phyloP scores from a whole-genome alignment of 2,329 filamentous ascomycete species.

The Colletotrichum melonis region DNA sequence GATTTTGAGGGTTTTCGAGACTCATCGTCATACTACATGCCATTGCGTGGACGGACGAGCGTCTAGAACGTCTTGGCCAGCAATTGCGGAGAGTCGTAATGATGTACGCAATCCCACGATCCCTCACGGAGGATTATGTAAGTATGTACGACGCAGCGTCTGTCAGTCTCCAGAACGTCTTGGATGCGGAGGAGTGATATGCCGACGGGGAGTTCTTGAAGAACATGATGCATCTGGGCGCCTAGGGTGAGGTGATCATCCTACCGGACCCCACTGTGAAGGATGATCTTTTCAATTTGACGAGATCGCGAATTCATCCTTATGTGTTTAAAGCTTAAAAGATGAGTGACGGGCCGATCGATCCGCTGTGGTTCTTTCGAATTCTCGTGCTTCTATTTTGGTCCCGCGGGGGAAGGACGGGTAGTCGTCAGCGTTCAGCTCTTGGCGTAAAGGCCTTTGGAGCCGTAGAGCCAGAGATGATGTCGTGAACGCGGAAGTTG shows the following conservation, averaged over 20 bases:
- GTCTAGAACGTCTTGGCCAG: neutral
- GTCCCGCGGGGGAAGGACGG: neutral
- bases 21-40: neutral
- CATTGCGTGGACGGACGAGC: neutral
- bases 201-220: neutral
- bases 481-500: neutral
- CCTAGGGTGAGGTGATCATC: neutral
- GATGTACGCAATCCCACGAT: constrained; percentile 8
- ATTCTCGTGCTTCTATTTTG: constrained; percentile 7
- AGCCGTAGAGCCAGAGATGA: neutral
- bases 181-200: neutral
- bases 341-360: neutral
- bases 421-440: constrained; percentile 1
- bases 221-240: neutral
- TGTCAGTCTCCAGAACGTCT: neutral
- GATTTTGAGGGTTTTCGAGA: neutral
- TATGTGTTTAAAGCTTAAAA: constrained; percentile 3
- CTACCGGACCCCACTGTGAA: neutral
- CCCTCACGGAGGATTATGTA: neutral
- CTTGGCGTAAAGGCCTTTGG: neutral
- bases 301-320: neutral
- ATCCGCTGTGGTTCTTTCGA: neutral
- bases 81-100: neutral
- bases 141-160: neutral
- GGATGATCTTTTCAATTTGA: neutral